These are phyloP conservation scores for Sporothrix schenckii DNA, from an alignment of 2,329 filamentous ascomycete species.

Conservation along the genomic window DNA sequence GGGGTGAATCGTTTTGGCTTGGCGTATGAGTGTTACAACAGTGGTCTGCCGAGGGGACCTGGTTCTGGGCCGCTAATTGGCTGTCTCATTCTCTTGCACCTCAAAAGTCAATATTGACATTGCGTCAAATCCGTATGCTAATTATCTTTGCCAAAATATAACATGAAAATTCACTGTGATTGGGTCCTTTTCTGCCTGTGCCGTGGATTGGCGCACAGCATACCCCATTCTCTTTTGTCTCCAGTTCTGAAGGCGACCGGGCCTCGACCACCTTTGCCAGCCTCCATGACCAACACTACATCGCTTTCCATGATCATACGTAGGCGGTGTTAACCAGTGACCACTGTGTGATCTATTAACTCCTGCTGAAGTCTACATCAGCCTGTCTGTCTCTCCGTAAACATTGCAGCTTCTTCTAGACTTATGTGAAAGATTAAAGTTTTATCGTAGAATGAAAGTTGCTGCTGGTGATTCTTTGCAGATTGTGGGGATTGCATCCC, in stretches of 20 bases:
- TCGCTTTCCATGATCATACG: neutral
- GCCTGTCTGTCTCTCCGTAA: neutral
- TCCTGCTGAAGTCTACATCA: neutral
- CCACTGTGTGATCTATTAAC: neutral
- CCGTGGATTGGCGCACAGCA: neutral
- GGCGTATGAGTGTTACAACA: neutral
- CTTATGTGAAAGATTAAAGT: neutral
- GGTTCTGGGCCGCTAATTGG: neutral
- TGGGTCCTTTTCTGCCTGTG: neutral
- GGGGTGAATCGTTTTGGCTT: neutral
- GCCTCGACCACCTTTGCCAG: neutral
- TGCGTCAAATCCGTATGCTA: neutral
- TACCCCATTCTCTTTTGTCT: neutral
- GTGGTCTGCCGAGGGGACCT: neutral
- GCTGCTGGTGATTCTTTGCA: neutral
- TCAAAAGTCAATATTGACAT: slow-evolving; percentile 20
- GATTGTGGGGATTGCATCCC: neutral
- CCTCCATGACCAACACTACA: neutral
- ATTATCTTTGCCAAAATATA: neutral
- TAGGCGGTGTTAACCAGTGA: neutral
- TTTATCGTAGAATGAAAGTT: neutral
- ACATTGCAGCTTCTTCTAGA: neutral
- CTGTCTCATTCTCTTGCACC: neutral
- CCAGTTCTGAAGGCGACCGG: neutral
- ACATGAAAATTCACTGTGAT: neutral